A percentile compares a stretch with the other conserved stretches of the same genome.
phyloP scores from a whole-genome alignment of 768 basidiomycete species.

The Lactifluus subvellereus region DNA sequence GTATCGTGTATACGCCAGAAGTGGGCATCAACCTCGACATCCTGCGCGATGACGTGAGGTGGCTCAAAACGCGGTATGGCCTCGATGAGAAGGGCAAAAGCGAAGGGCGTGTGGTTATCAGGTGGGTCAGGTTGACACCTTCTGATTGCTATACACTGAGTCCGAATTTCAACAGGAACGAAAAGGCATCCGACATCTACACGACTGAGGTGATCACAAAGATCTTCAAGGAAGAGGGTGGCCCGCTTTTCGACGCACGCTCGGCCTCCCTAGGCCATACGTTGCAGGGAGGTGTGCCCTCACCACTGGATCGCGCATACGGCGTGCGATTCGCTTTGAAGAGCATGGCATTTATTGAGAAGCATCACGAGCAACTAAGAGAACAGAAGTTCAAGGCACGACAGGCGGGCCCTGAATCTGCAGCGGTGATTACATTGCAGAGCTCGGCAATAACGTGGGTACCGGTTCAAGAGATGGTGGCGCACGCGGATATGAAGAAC shows the following conservation, averaged over 20 bases:
- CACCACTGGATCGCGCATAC: constrained; percentile 88
- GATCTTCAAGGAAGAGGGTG: constrained; percentile 96
- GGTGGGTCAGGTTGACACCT: constrained; percentile 43
- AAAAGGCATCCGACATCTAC: constrained; percentile 82
- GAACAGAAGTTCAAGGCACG: constrained; percentile 47
- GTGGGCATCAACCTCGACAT: constrained; percentile 77
- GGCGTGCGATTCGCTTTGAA: constrained; percentile 85
- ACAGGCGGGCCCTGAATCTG: constrained; percentile 56
- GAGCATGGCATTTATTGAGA: constrained; percentile 92
- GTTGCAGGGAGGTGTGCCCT: constrained; percentile 92
- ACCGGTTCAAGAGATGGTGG: constrained; percentile 75
- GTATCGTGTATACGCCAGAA: constrained; percentile 92
- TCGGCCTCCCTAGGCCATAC: constrained; percentile 97
- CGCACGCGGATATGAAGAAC: constrained; percentile 87
- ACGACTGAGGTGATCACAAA: constrained; percentile 87
- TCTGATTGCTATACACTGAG: neutral
- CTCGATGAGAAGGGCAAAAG: constrained; percentile 84
- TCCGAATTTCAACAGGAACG: constrained; percentile 50
- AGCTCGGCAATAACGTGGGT: constrained; percentile 77
- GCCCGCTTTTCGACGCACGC: constrained; percentile 84
- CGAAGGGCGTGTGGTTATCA: constrained; percentile 90
- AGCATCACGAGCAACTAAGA: constrained; percentile 56
- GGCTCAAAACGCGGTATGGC: constrained; percentile 77
- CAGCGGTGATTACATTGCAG: constrained; percentile 90
- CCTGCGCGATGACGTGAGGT: constrained; percentile 79